Evolutionary conservation across 768 basidiomycete species (phyloP).

Genomic region (Trametes cinnabarina): DNA sequence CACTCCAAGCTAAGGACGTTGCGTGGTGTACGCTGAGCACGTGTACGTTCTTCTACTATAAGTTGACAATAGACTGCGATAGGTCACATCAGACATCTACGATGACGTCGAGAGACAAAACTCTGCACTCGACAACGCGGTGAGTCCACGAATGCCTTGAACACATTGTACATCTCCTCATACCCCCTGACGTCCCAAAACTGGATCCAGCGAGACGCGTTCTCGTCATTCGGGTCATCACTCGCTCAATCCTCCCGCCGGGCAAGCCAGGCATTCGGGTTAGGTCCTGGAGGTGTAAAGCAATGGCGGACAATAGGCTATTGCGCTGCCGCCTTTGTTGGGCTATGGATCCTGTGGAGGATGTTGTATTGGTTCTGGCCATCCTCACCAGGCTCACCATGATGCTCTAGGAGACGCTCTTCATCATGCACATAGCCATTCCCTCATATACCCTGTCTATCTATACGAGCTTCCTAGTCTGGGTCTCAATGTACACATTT

Average conservation of each 20-base stretch:
- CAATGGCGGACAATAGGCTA: constrained; percentile 67
- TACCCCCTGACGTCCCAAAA: neutral
- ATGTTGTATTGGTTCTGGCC: constrained; percentile 27
- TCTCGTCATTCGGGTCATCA: constrained; percentile 60
- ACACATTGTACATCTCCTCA: neutral
- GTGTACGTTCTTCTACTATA: neutral
- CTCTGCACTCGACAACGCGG: constrained; percentile 71
- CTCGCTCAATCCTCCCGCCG: constrained; percentile 67
- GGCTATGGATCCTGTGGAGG: constrained; percentile 28
- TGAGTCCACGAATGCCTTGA: constrained; percentile 34
- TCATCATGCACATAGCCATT: too few relatives aligned
- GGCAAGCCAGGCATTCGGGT: constrained; percentile 72
- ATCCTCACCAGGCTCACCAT: constrained; percentile 2
- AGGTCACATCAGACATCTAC: constrained; percentile 90
- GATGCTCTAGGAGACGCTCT: neutral
- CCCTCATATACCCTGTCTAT: neutral
- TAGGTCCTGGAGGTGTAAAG: constrained; percentile 62
- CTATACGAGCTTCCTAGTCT: too few relatives aligned
- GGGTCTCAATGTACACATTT: too few relatives aligned
- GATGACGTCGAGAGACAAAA: constrained; percentile 85
- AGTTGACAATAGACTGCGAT: neutral
- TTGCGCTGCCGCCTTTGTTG: constrained; percentile 52
- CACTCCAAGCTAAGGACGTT: constrained; percentile 82
- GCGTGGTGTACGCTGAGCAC: constrained; percentile 58
- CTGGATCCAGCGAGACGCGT: constrained; percentile 59